Conservation (phyloP, 768 basidiomycete genomes). For the Royoungia palumana region DNA sequence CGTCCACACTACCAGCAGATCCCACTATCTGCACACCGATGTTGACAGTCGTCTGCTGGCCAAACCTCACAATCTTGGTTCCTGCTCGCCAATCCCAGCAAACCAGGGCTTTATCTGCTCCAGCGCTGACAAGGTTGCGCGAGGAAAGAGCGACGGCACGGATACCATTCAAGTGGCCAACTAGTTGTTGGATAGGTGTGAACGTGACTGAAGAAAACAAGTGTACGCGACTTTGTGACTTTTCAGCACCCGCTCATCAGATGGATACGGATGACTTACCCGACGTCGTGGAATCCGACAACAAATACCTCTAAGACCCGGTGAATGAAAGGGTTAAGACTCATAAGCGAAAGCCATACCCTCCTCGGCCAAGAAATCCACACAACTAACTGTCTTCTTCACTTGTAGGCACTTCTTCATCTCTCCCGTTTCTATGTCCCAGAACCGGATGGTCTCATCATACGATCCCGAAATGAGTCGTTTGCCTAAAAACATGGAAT, state of each 20-base stretch:
- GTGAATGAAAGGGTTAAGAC: background rate
- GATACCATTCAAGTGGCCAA: conserved; percentile 86
- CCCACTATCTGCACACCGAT: conserved; percentile 85
- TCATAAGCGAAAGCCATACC: conserved; percentile 39
- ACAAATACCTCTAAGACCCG: conserved; percentile 71
- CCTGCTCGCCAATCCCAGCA: conserved; percentile 92
- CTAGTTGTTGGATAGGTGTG: conserved; percentile 77
- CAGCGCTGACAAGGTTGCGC: conserved; percentile 81
- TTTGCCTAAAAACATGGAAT: conserved; percentile 45
- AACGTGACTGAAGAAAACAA: conserved; percentile 85
- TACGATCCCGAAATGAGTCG: conserved; percentile 86
- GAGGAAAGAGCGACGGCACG: conserved; percentile 85
- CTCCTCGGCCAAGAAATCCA: conserved; percentile 81
- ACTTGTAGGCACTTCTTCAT: conserved; percentile 75
- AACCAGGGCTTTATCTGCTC: conserved; percentile 69
- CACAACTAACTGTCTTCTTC: conserved; percentile 88
- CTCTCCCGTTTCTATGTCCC: conserved; percentile 72
- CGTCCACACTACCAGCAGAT: conserved; percentile 37
- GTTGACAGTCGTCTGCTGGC: conserved; percentile 90
- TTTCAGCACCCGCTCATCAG: conserved; percentile 2
- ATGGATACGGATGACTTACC: conserved; percentile 44
- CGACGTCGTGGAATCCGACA: conserved; percentile 90
- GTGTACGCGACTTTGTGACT: conserved; percentile 70
- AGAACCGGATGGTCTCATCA: conserved; percentile 90
- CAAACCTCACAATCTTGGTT: conserved; percentile 85